These are phyloP conservation scores for Hanseniaspora gamundiae DNA, from an alignment of 1,139 yeast species.

Conservation along the genomic window DNA sequence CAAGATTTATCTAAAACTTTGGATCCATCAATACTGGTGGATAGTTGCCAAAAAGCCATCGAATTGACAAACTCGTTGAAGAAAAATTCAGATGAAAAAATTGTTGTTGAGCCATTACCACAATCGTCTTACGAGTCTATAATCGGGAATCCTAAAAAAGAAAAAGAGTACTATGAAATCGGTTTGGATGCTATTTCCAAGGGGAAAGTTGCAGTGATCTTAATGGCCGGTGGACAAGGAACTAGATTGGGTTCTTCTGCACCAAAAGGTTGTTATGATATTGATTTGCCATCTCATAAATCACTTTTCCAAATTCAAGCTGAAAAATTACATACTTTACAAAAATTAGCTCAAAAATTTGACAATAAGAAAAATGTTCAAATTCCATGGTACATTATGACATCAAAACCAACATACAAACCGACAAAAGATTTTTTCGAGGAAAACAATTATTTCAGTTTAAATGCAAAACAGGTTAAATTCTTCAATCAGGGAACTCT, in stretches of 20 bases:
- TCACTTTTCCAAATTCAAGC: slow-evolving; percentile 89
- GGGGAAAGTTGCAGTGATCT: slow-evolving; percentile 74
- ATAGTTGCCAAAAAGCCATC: slow-evolving; percentile 19
- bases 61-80: slow-evolving; percentile 8
- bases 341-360: slow-evolving; percentile 34
- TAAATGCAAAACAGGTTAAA: slow-evolving; percentile 42
- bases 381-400: slow-evolving; percentile 89
- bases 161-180: slow-evolving; percentile 36
- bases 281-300: slow-evolving; percentile 72
- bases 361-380: slow-evolving; percentile 18
- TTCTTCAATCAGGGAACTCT: slow-evolving; percentile 93
- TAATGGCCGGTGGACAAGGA: slow-evolving; percentile 98
- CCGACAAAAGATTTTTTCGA: slow-evolving; percentile 67
- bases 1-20: background rate
- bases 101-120: slow-evolving; percentile 20
- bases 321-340: slow-evolving; percentile 61
- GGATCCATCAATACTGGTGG: slow-evolving; percentile 13
- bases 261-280: slow-evolving; percentile 92
- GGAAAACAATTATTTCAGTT: slow-evolving; percentile 56
- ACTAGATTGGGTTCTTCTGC: slow-evolving; percentile 78
- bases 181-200: slow-evolving; percentile 62
- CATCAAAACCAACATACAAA: slow-evolving; percentile 76
- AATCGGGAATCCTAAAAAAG: slow-evolving; percentile 18
- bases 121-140: slow-evolving; percentile 20
- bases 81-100: slow-evolving; percentile 6